Evolutionary conservation across 2,329 filamentous ascomycete species (phyloP).

Genomic region (Aspergillus tubingensis): DNA sequence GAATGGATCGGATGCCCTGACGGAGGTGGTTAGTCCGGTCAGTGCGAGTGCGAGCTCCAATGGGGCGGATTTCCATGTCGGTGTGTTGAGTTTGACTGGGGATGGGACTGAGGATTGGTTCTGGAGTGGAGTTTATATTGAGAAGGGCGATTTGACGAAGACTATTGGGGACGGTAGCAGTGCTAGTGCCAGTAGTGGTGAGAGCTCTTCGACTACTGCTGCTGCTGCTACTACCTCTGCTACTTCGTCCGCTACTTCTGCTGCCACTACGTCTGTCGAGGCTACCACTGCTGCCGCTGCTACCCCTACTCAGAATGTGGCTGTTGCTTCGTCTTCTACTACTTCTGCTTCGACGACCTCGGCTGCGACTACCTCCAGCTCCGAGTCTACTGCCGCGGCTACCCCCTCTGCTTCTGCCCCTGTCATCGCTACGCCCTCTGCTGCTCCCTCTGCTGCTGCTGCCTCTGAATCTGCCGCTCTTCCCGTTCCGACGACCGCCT

Average conservation of each 20-base stretch:
- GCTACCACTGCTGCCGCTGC: background rate
- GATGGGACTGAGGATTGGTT: slow-evolving; percentile 68
- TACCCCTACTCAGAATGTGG: background rate
- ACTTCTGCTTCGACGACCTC: background rate
- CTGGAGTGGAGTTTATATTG: slow-evolving; percentile 71
- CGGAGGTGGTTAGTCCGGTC: slow-evolving; percentile 62
- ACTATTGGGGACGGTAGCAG: background rate
- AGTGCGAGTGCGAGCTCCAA: slow-evolving; percentile 64
- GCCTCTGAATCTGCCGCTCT: background rate
- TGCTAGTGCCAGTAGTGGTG: background rate
- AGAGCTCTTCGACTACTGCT: background rate
- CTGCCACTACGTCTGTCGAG: background rate
- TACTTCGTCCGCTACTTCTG: background rate
- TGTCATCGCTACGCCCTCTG: background rate
- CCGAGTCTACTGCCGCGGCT: background rate
- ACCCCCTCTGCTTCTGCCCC: background rate
- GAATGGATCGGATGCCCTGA: slow-evolving; percentile 60
- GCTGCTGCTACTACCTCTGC: no score
- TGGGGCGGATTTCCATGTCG: slow-evolving; percentile 72
- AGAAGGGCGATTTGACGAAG: slow-evolving; percentile 50
- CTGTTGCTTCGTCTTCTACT: background rate
- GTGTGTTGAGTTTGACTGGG: slow-evolving; percentile 64
- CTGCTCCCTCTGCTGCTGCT: background rate
- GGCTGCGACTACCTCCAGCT: background rate
- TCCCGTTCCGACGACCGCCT: background rate